A percentile compares a stretch with the other conserved stretches of the same genome.
Evolutionary conservation across 108 stramenopile genomes (phyloP).

Genomic region (Chaetoceros tenuissimus): DNA sequence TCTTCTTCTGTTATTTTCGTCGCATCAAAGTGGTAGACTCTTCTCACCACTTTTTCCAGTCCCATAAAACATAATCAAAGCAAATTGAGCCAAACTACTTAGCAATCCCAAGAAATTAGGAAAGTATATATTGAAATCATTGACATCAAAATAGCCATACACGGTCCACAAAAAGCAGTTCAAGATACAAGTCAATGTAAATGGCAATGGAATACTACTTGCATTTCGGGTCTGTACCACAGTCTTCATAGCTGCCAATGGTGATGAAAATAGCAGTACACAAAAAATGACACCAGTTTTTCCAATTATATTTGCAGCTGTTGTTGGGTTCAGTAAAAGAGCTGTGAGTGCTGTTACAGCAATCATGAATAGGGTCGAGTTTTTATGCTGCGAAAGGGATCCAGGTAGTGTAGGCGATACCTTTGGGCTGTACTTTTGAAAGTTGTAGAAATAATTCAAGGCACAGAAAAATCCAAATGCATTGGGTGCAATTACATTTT

Average conservation of each 20-base stretch:
- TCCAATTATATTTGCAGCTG: constrained; percentile 9
- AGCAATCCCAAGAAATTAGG: constrained; percentile 64
- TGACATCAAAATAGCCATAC: constrained; percentile 48
- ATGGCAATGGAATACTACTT: constrained; percentile 69
- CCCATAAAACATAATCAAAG: constrained; percentile 50
- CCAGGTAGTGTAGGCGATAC: constrained; percentile 29
- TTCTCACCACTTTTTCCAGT: no score
- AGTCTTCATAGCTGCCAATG: constrained; percentile 50
- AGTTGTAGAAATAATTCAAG: constrained; percentile 41
- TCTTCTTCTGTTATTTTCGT: no score
- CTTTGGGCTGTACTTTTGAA: constrained; percentile 20
- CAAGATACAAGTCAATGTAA: constrained; percentile 56
- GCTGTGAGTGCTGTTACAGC: constrained; percentile 2
- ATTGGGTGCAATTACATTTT: constrained; percentile 44
- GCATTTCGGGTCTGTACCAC: constrained; percentile 64
- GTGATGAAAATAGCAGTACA: constrained; percentile 58
- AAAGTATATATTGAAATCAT: constrained; percentile 69
- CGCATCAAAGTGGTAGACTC: no score
- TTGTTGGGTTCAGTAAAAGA: constrained; percentile 2
- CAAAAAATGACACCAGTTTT: constrained; percentile 37
- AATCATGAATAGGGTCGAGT: constrained; percentile 13
- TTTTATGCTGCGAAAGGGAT: constrained; percentile 22
- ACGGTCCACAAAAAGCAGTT: constrained; percentile 70
- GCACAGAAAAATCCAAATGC: constrained; percentile 39
- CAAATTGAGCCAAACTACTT: constrained; percentile 55